A percentile compares a stretch with the other conserved stretches of the same genome.
phyloP scores from a whole-genome alignment of 2,329 filamentous ascomycete genomes.

The Hypocrella siamensis region DNA sequence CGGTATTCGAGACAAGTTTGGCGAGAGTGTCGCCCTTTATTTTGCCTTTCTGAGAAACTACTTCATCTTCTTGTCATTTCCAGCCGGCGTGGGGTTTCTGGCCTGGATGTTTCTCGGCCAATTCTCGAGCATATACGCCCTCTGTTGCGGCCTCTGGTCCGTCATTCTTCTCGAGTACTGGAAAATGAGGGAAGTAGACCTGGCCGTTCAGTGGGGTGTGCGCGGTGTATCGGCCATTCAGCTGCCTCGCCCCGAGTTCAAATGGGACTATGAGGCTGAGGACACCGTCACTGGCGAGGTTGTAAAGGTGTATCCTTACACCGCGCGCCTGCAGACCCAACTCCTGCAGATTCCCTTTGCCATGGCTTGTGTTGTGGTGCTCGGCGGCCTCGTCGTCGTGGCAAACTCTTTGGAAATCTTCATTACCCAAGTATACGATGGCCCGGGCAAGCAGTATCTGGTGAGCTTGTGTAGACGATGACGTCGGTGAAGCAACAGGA shows the following conservation, averaged over 20 bases:
- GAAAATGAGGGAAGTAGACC: slow-evolving; percentile 82
- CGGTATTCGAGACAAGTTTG: slow-evolving; percentile 60
- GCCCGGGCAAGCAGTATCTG: slow-evolving; percentile 71
- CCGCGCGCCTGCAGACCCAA: slow-evolving; percentile 62
- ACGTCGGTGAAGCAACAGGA: neutral
- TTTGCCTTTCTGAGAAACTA: slow-evolving; percentile 90
- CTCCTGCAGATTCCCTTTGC: slow-evolving; percentile 76
- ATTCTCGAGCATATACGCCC: slow-evolving; percentile 69
- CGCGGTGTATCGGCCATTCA: slow-evolving; percentile 72
- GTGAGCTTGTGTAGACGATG: slow-evolving; percentile 28
- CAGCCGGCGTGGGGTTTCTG: slow-evolving; percentile 59
- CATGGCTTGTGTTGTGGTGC: slow-evolving; percentile 49
- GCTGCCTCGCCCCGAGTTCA: slow-evolving; percentile 59
- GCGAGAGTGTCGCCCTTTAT: slow-evolving; percentile 81
- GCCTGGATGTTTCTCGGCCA: slow-evolving; percentile 72
- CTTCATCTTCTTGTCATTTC: slow-evolving; percentile 71
- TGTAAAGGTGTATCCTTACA: slow-evolving; percentile 58
- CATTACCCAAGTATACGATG: slow-evolving; percentile 83
- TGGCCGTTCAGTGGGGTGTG: slow-evolving; percentile 79
- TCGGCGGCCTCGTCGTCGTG: slow-evolving; percentile 69
- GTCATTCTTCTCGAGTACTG: slow-evolving; percentile 88
- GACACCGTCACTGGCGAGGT: slow-evolving; percentile 74
- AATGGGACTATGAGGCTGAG: slow-evolving; percentile 58
- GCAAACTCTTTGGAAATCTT: slow-evolving; percentile 94
- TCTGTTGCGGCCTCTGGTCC: slow-evolving; percentile 71